Evolutionary conservation across 805 yeast species (phyloP).

Genomic region (Tetrapisispora arboricola): DNA sequence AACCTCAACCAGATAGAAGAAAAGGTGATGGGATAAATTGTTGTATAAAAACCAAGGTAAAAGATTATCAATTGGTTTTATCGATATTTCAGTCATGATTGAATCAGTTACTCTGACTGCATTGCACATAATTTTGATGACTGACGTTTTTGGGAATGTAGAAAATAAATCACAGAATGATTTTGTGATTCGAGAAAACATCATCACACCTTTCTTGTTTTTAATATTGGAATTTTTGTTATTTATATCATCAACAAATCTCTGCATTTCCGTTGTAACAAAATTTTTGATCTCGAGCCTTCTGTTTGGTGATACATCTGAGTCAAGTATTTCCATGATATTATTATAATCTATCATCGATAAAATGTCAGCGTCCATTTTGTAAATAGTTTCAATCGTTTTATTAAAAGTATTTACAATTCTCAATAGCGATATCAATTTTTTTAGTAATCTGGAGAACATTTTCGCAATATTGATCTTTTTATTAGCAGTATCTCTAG

Average conservation of each 20-base stretch:
- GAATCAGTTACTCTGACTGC: conserved; percentile 19
- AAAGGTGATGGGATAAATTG: conserved; percentile 12
- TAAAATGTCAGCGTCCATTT: conserved; percentile 2
- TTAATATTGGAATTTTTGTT: neutral
- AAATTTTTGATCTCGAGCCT: conserved; percentile 11
- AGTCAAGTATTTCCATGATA: conserved; percentile 4
- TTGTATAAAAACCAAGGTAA: conserved; percentile 15
- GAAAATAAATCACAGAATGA: conserved; percentile 12
- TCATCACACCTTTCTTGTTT: conserved; percentile 2
- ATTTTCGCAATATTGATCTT: conserved; percentile 45
- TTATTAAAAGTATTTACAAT: conserved; percentile 22
- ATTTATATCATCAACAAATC: conserved; percentile 1
- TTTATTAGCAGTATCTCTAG: conserved; percentile 39
- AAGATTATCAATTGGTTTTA: conserved; percentile 10
- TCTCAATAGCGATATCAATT: conserved; percentile 44
- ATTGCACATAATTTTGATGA: conserved; percentile 14
- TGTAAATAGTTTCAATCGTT: neutral
- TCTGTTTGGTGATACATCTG: conserved; percentile 10
- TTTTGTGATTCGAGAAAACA: conserved; percentile 3
- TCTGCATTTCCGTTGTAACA: conserved; percentile 3
- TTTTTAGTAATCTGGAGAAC: conserved; percentile 43
- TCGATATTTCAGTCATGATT: conserved; percentile 19
- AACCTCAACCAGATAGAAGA: conserved; percentile 13
- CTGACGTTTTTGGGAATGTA: conserved; percentile 8
- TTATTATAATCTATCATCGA: conserved; percentile 1